phyloP scores from a whole-genome alignment of 805 yeast genomes.

The Scheffersomyces ergatensis region DNA sequence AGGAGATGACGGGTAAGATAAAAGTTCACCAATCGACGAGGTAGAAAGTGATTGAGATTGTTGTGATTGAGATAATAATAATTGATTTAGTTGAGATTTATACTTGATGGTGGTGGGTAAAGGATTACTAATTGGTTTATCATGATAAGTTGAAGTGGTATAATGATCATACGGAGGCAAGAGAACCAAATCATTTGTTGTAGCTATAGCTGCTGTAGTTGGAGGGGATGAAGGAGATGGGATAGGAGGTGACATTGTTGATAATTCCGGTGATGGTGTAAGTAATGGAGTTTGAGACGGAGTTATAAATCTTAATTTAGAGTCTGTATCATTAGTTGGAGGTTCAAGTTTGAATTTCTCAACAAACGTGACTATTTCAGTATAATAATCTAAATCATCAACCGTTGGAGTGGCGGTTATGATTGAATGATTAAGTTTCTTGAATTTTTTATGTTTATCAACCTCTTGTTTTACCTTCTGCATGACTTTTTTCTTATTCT shows the following conservation, averaged over 20 bases:
- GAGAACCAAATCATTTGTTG: not conserved
- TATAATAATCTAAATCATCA: not conserved
- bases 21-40: not conserved
- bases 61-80: not conserved
- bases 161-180: not conserved
- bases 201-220: too few relatives aligned
- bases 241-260: not conserved
- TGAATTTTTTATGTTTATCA: not conserved
- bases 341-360: not conserved
- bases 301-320: not conserved
- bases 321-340: not conserved
- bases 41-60: not conserved
- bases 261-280: not conserved
- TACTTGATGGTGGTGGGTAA: not conserved
- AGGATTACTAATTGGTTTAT: not conserved
- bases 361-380: not conserved
- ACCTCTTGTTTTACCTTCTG: not conserved
- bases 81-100: conserved; percentile 2
- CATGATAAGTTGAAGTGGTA: not conserved
- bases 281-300: not conserved
- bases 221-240: not conserved
- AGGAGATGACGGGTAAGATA: not conserved
- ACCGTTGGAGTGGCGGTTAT: not conserved
- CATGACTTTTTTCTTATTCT: not conserved
- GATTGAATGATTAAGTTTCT: not conserved